These are phyloP conservation scores for Chrysoporthe cubensis DNA, from an alignment of 2,329 filamentous ascomycete genomes.

Conservation along the genomic window DNA sequence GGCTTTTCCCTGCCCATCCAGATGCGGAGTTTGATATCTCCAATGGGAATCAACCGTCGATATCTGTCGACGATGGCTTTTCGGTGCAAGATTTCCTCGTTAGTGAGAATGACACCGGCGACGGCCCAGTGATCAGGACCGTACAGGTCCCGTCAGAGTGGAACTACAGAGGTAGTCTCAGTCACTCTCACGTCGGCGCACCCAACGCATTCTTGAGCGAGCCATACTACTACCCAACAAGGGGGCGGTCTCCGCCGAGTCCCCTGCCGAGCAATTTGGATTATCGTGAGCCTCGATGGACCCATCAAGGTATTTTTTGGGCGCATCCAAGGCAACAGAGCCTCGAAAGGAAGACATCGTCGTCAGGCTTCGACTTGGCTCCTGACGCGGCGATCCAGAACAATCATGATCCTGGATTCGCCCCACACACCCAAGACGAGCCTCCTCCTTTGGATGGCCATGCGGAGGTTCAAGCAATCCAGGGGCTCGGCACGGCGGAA, in stretches of 20 bases:
- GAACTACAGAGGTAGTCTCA: conserved; percentile 42
- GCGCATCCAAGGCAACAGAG: conserved; percentile 14
- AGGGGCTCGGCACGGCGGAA: conserved; percentile 22
- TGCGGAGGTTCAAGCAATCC: conserved; percentile 1
- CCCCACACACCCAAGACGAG: neutral
- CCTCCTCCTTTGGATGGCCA: neutral
- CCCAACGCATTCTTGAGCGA: conserved; percentile 44
- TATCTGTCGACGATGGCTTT: conserved; percentile 46
- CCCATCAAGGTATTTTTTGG: conserved; percentile 36
- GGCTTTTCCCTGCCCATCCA: conserved; percentile 62
- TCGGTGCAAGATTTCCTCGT: conserved; percentile 45
- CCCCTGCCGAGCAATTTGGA: conserved; percentile 51
- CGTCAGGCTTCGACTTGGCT: conserved; percentile 43
- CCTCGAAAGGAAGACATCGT: conserved; percentile 36
- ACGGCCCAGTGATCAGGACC: conserved; percentile 43
- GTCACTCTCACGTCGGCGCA: conserved; percentile 43
- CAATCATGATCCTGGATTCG: neutral
- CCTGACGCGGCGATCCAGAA: conserved; percentile 34
- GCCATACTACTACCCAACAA: conserved; percentile 49
- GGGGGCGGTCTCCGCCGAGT: conserved; percentile 59
- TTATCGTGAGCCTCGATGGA: conserved; percentile 38
- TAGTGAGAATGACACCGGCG: conserved; percentile 40
- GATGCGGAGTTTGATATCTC: conserved; percentile 34
- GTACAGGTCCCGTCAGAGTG: conserved; percentile 49
- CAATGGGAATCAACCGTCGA: conserved; percentile 37